Base-by-base conservation (phyloP, 345 rosid species). In the Aethionema arabicum region DNA sequence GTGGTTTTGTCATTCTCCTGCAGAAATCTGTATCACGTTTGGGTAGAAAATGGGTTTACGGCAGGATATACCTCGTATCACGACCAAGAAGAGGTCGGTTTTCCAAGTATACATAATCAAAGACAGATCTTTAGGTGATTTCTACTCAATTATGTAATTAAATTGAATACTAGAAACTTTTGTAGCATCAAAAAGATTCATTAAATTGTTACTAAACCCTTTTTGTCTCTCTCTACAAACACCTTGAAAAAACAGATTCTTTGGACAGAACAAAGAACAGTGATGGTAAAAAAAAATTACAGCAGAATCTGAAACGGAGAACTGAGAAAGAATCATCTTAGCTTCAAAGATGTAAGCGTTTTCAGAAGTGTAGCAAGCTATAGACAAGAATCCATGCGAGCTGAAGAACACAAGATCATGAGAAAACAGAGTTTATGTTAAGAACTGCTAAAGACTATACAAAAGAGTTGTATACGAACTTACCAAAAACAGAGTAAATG, bases 361-460 rank as follows among this genome's bases (percentile, higher is more conserved):
- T 52, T 90, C 81, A 85, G 73, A 85, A 90, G 67, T 93, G 96
- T 39, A 78, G 88, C 88, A 93, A 73, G 85, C 98, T 89, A 82
- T 89, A 92, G 75, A 89, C 88, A 68, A 92, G 80, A 78, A 83
- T 79, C 98, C 97, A 89, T 6, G 95, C 84, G 55, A 89, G 85
- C 98, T 92, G 95, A 69, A 76, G 48, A 52, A 21, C 27, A 21
- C 29, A 65, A n/a, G 64, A 31, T n/a, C 29, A 72, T 2, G 73
- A 63, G n/a, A n/a, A n/a, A 74, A 72, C 35, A 21, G 38, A 38
- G 27, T 21, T 41, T 16, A 13, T 42, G 29, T 42, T 72, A 68
- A 70, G 27, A 21, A 70, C 37, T 41, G 14, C 27, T 33, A 44
- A 36, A 33, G 13, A 30, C n/a, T 11, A 37, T 56, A 16, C 4